Evolutionary conservation across 352 stramenopile species (phyloP).

Genomic region (Elongisporangium anandrum): DNA sequence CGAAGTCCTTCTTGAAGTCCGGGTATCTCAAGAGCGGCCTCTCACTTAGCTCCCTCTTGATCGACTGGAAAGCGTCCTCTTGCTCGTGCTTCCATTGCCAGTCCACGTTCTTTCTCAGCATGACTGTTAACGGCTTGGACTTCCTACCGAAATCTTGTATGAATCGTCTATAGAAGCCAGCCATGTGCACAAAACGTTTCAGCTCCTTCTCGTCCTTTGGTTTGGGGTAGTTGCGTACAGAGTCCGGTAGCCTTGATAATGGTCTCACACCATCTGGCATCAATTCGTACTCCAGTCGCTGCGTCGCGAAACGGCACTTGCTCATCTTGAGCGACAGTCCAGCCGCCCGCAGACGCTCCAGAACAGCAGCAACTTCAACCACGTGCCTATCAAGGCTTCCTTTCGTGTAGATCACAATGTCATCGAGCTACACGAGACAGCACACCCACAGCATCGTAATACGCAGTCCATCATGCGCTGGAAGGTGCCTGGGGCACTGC

Average conservation of each 20-base stretch:
- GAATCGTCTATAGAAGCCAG: slow-evolving; percentile 21
- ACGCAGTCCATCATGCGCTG: slow-evolving; percentile 22
- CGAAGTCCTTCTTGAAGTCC: slow-evolving; percentile 21
- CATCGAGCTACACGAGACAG: slow-evolving; percentile 25
- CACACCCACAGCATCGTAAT: slow-evolving; percentile 14
- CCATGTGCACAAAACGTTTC: slow-evolving; percentile 18
- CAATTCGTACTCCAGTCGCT: slow-evolving; percentile 16
- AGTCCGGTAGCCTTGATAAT: slow-evolving; percentile 4
- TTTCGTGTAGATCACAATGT: slow-evolving; percentile 20
- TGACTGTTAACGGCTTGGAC: slow-evolving; percentile 10
- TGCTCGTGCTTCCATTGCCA: slow-evolving; percentile 16
- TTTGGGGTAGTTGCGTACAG: slow-evolving; percentile 1
- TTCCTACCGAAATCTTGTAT: slow-evolving; percentile 9
- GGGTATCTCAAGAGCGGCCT: slow-evolving; percentile 13
- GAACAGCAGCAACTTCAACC: slow-evolving; percentile 12
- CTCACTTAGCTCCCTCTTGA: slow-evolving; percentile 8
- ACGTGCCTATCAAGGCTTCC: slow-evolving; percentile 8
- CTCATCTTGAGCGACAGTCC: slow-evolving; percentile 13
- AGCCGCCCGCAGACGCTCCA: slow-evolving; percentile 9
- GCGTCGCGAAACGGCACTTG: slow-evolving; percentile 14
- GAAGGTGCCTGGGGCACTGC: slow-evolving; percentile 19
- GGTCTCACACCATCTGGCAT: slow-evolving; percentile 6
- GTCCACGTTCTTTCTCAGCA: slow-evolving; percentile 9
- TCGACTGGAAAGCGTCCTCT: slow-evolving; percentile 9
- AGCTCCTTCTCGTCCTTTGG: slow-evolving; percentile 7